Evolutionary conservation across 2,329 filamentous ascomycete species (phyloP), one percentile per base, ranked within the genome.

Genomic region (Calonectria hawksworthii): DNA sequence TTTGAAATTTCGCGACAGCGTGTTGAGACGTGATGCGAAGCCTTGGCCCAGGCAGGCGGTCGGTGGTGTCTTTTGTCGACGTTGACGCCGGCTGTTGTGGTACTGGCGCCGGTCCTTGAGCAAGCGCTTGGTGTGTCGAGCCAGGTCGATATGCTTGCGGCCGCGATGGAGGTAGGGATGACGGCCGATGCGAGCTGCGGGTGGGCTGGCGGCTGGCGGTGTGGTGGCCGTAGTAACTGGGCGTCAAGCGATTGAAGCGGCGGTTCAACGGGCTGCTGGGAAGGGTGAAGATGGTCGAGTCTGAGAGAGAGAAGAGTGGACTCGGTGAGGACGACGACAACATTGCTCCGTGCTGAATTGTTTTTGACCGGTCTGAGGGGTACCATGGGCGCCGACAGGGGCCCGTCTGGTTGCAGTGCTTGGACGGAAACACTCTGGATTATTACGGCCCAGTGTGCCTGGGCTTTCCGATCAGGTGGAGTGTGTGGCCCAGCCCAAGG

Each of bases 341-440:
- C 82, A 82, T 80, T 80, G 81, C 81, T 81, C 79, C 82, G 83
- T 85, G 83, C 83, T 86, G 83, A 83, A 84, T 83, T 85, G 84
- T 85, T 84, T 85, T 82, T 84, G 76, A 83, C 82, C 84, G 83
- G 83, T 85, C 83, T 85, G 84, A 86, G 84, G 84, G 84, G 84
- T 85, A 85, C 82, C 78, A 80, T 79, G 79, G 78, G 74, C 75
- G 74, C 74, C 76, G 77, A 80, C 81, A 83, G 80, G 81, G 83
- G 78, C 68, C 54, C 65, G 68, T 78, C 72, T 77, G 69, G 74
- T 79, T 76, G 79, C 74, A 74, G 77, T 79, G 76, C 78, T 77
- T 68, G 72, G 75, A 65, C 77, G 71, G 72, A 80, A 74, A 68
- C 75, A 72, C 69, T 76, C 63, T 74, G 65, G 73, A 75, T 76